These are phyloP conservation scores for Serpula lacrymans DNA, from an alignment of 768 basidiomycete species.

Conservation along the genomic window DNA sequence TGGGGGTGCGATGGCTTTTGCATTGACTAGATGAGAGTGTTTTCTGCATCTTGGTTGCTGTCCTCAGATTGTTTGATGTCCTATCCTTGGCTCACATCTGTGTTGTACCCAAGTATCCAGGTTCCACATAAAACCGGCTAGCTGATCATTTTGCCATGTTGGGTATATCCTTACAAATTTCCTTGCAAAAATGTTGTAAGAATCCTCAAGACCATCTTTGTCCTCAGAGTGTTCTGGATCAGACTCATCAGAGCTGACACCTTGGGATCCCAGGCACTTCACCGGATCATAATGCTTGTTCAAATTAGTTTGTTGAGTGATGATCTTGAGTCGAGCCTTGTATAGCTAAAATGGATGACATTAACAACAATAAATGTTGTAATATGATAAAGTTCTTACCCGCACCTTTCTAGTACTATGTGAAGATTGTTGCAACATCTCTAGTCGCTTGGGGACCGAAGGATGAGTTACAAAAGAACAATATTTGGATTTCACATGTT, in stretches of 20 bases:
- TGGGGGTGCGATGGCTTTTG: not conserved
- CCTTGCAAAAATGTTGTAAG: too few species aligned
- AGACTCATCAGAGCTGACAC: conserved; percentile 3
- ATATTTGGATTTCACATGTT: not conserved
- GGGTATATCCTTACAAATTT: not conserved
- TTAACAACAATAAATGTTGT: too few species aligned
- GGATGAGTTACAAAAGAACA: not conserved
- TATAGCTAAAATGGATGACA: not conserved
- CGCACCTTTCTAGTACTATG: not conserved
- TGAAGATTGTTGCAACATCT: not conserved
- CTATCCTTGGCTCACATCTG: not conserved
- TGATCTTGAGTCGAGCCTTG: not conserved
- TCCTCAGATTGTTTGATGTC: not conserved
- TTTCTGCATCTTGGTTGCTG: too few species aligned
- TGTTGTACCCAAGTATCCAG: not conserved
- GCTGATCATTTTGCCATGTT: not conserved
- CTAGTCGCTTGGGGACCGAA: not conserved
- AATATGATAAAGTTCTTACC: not conserved
- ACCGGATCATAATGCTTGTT: not conserved
- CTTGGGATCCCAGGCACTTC: not conserved
- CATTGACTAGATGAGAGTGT: not conserved
- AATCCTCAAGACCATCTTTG: not conserved
- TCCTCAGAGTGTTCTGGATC: not conserved
- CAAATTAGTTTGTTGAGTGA: not conserved
- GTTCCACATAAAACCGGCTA: not conserved